A percentile compares a stretch with the other conserved stretches of the same genome.
These are phyloP conservation scores for Penicillium expansum DNA, from an alignment of 2,329 filamentous ascomycete genomes.

Conservation along the genomic window DNA sequence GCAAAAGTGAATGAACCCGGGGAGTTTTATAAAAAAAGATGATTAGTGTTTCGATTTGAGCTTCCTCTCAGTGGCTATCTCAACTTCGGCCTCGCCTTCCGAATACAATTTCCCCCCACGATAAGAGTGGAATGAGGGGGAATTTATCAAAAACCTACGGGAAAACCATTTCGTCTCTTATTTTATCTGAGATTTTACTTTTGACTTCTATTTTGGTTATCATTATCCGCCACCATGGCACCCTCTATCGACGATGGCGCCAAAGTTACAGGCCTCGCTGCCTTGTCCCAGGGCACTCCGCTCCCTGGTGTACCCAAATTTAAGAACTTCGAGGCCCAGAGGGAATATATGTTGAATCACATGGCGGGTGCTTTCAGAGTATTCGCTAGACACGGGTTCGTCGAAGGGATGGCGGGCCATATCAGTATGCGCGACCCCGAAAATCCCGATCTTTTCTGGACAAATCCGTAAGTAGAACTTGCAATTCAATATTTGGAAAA, in stretches of 20 bases:
- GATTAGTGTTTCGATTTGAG: too few species aligned
- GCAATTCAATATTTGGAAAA: neutral
- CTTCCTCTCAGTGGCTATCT: too few species aligned
- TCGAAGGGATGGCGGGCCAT: conserved; percentile 37
- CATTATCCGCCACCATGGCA: neutral
- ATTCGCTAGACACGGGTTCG: conserved; percentile 18
- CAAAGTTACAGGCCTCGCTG: neutral
- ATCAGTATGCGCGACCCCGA: conserved; percentile 44
- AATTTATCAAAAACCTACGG: too few species aligned
- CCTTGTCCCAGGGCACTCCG: neutral
- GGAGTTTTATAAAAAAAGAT: too few species aligned
- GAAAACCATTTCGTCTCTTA: too few species aligned
- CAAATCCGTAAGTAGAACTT: conserved; percentile 33
- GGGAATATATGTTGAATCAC: conserved; percentile 26
- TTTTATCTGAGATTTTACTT: too few species aligned
- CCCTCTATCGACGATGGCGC: neutral
- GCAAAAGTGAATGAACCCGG: too few species aligned
- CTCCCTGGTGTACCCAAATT: neutral
- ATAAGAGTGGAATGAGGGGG: neutral
- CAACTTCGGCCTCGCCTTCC: neutral
- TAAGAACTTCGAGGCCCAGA: neutral
- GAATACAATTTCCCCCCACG: neutral
- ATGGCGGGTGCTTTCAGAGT: conserved; percentile 43
- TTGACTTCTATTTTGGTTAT: too few species aligned
- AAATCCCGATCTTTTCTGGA: conserved; percentile 34